Base-by-base conservation (phyloP, 2,329 filamentous ascomycete genomes). In the Rhynchosporium agropyri region DNA sequence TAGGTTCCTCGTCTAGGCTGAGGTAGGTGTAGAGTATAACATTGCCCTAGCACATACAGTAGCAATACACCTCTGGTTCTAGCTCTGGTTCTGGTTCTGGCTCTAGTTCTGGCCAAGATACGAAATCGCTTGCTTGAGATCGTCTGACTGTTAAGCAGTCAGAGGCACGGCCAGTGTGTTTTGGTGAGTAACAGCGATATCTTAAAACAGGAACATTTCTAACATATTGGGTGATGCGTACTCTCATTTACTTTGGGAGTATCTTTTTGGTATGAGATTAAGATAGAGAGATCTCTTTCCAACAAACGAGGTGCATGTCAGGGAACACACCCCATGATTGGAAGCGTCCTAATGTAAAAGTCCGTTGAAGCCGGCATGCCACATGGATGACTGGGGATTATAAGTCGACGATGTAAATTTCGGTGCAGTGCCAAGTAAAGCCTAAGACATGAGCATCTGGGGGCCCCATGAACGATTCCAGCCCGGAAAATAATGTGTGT, bases 401-500 rank as follows among this genome's bases (percentile, higher is more conserved):
- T 20, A 20, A 20, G 48, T 20, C 49, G 50, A 53, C 49, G 49
- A 54, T 45, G 28, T 60, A 42, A 60, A 54, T 54, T 60, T 40
- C 26, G 7, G 36, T 36, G 58, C 38, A 51, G 29, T 15, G 48
- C 58, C 48, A 60, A 54, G 49, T 45, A 20, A 54, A 53, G 31
- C 36, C 48, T 40, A 45, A 60, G 49, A 54, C 48, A 54, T 36
- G 40, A 48, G 33, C 36, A 54, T 60, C 58, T 53, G 58, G 58
- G 20, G 58, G 58, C 58, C 58, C 58, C 58, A 60, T 60, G 58
- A 48, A 60, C 28, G 38, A 20, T 20, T 20, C 58, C 40, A 46
- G 33, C 58, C 46, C 58, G 50, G 58, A 60, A 48, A n/a, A 31
- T 60, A 13, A 45, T 12, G 48, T 60, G 48, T 60, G 58, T 60